Percentiles rank a stretch among this genome's conserved stretches.
phyloP scores from a whole-genome alignment of 441 rosid species.

The Populus trichocarpa region DNA sequence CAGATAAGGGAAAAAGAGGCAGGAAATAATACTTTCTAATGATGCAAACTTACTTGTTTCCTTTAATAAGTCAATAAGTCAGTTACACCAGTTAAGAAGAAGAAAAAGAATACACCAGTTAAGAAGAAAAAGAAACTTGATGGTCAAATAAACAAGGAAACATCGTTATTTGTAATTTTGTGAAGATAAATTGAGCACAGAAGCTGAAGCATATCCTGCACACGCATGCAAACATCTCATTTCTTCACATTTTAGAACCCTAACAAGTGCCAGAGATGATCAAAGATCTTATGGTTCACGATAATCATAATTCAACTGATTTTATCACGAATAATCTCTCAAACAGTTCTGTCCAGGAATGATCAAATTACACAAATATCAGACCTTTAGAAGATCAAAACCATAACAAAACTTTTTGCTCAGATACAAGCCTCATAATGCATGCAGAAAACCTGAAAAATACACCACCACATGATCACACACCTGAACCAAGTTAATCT shows the following conservation, averaged over 20 bases:
- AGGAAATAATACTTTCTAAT: not conserved
- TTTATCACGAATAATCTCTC: not conserved
- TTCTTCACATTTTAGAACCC: not conserved
- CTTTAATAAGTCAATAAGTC: not conserved
- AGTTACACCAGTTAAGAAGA: not conserved
- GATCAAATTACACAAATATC: not conserved
- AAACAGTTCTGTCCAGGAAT: not conserved
- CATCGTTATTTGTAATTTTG: not conserved
- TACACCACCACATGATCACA: not conserved
- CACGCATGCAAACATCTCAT: not conserved
- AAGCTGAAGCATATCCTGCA: not conserved
- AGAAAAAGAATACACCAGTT: not conserved
- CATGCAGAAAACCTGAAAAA: not conserved
- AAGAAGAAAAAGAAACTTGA: not conserved
- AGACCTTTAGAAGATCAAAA: not conserved
- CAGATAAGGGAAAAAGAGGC: not conserved
- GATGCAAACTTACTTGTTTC: not conserved
- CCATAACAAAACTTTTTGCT: not conserved
- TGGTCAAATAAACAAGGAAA: not conserved
- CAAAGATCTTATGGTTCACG: not conserved
- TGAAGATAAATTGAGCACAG: not conserved
- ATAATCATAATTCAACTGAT: not conserved
- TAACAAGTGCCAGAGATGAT: not conserved
- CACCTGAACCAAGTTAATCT: conserved; percentile 6
- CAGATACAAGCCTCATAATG: not conserved